These are phyloP conservation scores for Trichoderma sp. DNA, from an alignment of 2,329 filamentous ascomycete genomes.

Conservation along the genomic window DNA sequence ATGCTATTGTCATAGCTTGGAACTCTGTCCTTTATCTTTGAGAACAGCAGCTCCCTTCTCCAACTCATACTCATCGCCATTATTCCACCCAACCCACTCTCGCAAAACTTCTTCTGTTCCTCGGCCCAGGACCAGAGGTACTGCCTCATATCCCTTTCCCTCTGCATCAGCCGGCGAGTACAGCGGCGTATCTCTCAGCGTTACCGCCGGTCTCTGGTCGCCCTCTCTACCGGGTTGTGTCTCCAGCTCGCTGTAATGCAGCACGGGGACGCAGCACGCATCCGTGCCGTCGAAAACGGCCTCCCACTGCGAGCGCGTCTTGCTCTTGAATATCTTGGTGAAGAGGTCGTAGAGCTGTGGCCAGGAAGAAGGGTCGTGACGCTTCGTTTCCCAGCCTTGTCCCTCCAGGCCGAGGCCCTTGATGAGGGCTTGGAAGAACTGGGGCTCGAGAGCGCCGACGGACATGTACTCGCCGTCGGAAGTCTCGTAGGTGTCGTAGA, in stretches of 20 bases:
- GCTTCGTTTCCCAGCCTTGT: conserved; percentile 54
- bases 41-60: conserved; percentile 64
- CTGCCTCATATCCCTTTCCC: conserved; percentile 66
- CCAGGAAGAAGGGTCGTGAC: conserved; percentile 69
- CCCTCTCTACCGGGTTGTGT: conserved; percentile 53
- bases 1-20: not conserved
- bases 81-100: conserved; percentile 78
- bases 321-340: conserved; percentile 65
- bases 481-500: conserved; percentile 88
- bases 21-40: conserved; percentile 33
- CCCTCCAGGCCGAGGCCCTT: conserved; percentile 64
- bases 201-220: conserved; percentile 72
- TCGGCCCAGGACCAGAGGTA: conserved; percentile 64
- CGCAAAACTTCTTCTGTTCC: conserved; percentile 72
- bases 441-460: conserved; percentile 87
- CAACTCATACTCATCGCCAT: conserved; percentile 71
- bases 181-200: conserved; percentile 70
- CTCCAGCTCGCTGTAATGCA: conserved; percentile 75
- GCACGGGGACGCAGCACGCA: conserved; percentile 88
- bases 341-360: conserved; percentile 66
- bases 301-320: conserved; percentile 81
- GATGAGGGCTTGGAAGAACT: conserved; percentile 75
- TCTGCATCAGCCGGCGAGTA: conserved; percentile 9
- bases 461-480: conserved; percentile 78
- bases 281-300: conserved; percentile 84